These are phyloP conservation scores for Mycena vulgaris DNA, from an alignment of 768 basidiomycete species.

Conservation along the genomic window DNA sequence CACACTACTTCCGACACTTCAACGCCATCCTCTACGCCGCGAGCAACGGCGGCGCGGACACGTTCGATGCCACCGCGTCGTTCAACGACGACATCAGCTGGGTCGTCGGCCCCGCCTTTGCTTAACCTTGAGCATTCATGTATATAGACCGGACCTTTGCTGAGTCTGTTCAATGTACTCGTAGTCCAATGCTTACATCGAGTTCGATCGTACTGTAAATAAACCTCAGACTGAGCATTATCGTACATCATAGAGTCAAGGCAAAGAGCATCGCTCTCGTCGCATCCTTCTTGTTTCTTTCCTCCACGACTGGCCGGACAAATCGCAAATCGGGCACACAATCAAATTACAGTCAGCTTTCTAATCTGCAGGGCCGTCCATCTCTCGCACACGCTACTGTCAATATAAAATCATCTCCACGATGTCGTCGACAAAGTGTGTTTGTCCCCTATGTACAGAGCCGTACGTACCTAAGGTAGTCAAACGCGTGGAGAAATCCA, in stretches of 20 bases:
- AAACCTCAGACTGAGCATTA: too few relatives aligned
- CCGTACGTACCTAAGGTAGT: too few relatives aligned
- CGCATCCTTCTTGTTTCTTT: background rate
- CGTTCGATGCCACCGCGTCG: conserved; percentile 10
- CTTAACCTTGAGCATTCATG: background rate
- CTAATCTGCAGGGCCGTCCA: background rate
- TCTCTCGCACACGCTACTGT: background rate
- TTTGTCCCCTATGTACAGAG: too few relatives aligned
- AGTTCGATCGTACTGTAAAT: conserved; percentile 19
- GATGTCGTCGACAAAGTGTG: background rate
- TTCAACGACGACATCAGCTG: conserved; percentile 18
- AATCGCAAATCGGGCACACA: conserved; percentile 7
- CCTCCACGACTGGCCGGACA: conserved; percentile 1
- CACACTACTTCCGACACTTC: conserved; percentile 30
- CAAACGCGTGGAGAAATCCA: too few relatives aligned
- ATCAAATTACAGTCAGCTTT: background rate
- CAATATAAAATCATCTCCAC: background rate
- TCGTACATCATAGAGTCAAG: too few relatives aligned
- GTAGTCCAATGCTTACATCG: background rate
- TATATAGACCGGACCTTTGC: too few relatives aligned
- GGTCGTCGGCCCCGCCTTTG: conserved; percentile 18
- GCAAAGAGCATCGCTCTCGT: background rate
- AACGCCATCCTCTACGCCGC: conserved; percentile 13
- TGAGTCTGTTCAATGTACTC: too few relatives aligned
- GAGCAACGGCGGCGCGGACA: background rate